Conservation (phyloP, 2,329 filamentous ascomycete species). For the Aspergillus floridensis region DNA sequence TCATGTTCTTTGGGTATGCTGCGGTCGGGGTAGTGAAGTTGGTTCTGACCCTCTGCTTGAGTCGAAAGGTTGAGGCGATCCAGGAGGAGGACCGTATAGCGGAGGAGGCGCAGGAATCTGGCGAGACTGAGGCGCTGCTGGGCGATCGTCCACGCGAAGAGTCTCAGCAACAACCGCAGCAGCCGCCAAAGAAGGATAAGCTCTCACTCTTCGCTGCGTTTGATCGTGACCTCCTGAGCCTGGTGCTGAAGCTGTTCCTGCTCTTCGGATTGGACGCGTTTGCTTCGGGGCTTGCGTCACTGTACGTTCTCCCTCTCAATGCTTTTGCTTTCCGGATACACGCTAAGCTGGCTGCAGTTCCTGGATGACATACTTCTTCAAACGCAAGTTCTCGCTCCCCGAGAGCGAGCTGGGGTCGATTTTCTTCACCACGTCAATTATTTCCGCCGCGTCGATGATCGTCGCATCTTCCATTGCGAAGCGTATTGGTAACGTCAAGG, state of each 20-base stretch:
- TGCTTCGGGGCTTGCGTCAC: constrained; percentile 66
- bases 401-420: constrained; percentile 55
- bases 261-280: constrained; percentile 69
- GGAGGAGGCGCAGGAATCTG: constrained; percentile 18
- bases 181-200: constrained; percentile 27
- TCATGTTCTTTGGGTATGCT: constrained; percentile 59
- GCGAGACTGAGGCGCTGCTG: constrained; percentile 39
- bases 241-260: constrained; percentile 56
- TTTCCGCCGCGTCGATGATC: constrained; percentile 44
- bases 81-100: constrained; percentile 25
- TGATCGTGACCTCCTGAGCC: constrained; percentile 44
- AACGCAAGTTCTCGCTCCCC: constrained; percentile 53
- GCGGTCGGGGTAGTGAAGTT: constrained; percentile 58
- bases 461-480: constrained; percentile 63
- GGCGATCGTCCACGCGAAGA: constrained; percentile 15
- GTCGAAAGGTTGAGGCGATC: constrained; percentile 45
- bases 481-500: constrained; percentile 55
- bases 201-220: constrained; percentile 55
- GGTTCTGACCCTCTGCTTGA: constrained; percentile 51
- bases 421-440: constrained; percentile 49
- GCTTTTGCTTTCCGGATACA: constrained; percentile 6
- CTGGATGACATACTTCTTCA: constrained; percentile 58
- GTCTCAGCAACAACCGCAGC: constrained; percentile 8
- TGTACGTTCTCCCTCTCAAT: constrained; percentile 44
- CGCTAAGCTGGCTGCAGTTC: constrained; percentile 30